These are phyloP conservation scores for Pleurostoma richardsiae DNA, from an alignment of 2,329 filamentous ascomycete species.

Conservation along the genomic window DNA sequence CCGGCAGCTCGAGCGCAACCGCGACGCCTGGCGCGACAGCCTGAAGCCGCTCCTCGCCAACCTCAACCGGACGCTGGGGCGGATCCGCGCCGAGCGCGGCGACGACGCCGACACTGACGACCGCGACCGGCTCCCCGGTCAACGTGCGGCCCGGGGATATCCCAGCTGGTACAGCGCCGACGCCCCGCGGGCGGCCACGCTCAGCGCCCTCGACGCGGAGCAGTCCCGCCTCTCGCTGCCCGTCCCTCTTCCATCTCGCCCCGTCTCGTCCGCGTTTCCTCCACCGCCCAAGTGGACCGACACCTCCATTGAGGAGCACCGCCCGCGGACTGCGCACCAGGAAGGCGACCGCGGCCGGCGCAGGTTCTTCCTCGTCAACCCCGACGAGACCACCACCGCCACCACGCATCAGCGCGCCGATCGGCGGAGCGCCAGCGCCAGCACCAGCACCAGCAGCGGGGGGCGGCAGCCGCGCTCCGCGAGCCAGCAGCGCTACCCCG, in stretches of 20 bases:
- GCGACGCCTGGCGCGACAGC: slow-evolving; percentile 38
- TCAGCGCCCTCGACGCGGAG: slow-evolving; percentile 1
- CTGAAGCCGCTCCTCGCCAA: slow-evolving; percentile 39
- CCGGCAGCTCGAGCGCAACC: slow-evolving; percentile 38
- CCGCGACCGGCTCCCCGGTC: neutral
- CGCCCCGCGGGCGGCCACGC: neutral
- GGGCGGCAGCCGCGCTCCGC: neutral
- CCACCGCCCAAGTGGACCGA: too few relatives aligned
- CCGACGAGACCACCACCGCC: too few relatives aligned
- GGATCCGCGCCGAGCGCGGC: neutral
- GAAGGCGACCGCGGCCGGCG: too few relatives aligned
- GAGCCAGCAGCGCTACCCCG: neutral
- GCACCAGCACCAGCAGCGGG: neutral
- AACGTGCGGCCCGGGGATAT: neutral
- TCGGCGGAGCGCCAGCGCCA: neutral
- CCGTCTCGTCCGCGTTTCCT: too few relatives aligned
- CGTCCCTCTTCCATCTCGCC: too few relatives aligned
- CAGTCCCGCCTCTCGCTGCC: too few relatives aligned
- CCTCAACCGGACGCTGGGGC: slow-evolving; percentile 29
- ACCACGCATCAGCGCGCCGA: too few relatives aligned
- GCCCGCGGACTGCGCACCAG: too few relatives aligned
- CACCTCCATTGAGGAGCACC: too few relatives aligned
- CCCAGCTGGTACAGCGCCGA: neutral
- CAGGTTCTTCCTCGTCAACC: too few relatives aligned
- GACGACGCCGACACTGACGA: neutral